phyloP scores from a whole-genome alignment of 306 rosid species.

The Quercus aquifolioides region DNA sequence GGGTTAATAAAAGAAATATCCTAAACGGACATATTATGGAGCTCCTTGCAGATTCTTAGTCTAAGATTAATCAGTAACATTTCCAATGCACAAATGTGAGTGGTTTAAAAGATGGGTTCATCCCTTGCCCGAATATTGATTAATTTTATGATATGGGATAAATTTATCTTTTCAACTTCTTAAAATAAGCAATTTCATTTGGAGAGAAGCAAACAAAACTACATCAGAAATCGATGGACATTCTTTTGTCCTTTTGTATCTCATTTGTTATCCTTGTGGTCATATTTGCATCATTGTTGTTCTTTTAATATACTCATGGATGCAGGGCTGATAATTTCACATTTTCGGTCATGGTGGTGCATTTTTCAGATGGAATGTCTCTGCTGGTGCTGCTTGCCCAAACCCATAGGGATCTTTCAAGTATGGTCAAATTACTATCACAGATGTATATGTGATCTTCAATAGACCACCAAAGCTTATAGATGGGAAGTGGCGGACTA shows the following conservation, averaged over 20 bases:
- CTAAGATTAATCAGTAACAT: neutral
- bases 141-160: neutral
- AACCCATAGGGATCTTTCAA: conserved; percentile 86
- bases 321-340: conserved; percentile 7
- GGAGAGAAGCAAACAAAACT: neutral
- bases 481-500: conserved; percentile 70
- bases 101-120: neutral
- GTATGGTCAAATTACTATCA: conserved; percentile 70
- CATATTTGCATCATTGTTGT: neutral
- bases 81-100: neutral
- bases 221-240: neutral
- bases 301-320: neutral
- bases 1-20: neutral
- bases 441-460: conserved; percentile 63
- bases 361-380: conserved; percentile 61
- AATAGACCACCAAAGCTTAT: conserved; percentile 75
- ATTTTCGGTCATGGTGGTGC: conserved; percentile 15
- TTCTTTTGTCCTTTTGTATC: neutral
- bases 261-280: neutral
- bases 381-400: conserved; percentile 91
- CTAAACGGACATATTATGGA: neutral
- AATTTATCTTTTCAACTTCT: neutral
- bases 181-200: neutral
- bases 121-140: neutral
- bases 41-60: neutral